Evolutionary conservation across 2,329 filamentous ascomycete genomes (phyloP), one percentile per base, ranked within the genome.

Genomic region (Leptographium radiaticola): DNA sequence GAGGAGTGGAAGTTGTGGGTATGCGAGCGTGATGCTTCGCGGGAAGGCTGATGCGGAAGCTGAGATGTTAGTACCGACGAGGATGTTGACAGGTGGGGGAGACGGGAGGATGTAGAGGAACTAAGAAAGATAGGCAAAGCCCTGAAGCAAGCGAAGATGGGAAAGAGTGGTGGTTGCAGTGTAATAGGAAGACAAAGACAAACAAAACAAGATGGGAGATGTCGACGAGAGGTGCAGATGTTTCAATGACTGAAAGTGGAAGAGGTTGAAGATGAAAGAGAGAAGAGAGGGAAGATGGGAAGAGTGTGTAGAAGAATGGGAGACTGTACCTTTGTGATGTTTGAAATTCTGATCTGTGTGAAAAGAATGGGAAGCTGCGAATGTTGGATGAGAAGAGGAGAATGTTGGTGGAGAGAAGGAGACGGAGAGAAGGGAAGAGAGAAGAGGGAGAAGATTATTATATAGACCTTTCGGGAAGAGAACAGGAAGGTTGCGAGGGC

Each of bases 211-310:
- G 31, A 44, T 20, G 13, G 39, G 31, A n/a, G 31, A 15, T 31
- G 31, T 36, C 25, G 49, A 51, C 34, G 39, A 36, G 39, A 40
- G 52, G 58, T 58, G 57, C 53, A 52, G 52, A 59, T 56, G 56
- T 52, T 59, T 48, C 57, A 57, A 59, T 43, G 43, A 58, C 56
- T 54, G 55, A 59, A 31, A 55, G 57, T 55, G 54, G 53, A 56
- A 57, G 53, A 57, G 53, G 52, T 30, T 45, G 44, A 34, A 49
- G 18, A 54, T 16, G 38, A 20, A 25, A 46, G 12, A 42, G 18
- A 47, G 40, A 30, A 31, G 25, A 40, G 40, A 16, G 13, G 20
- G 16, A n/a, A n/a, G n/a, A 40, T 40, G 33, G n/a, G 36, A 34
- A 44, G 33, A 11, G 13, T 18, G 34, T 16, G 40, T 30, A n/a